phyloP scores from a whole-genome alignment of 495 filamentous ascomycete species.

The Penicillium arizonense region DNA sequence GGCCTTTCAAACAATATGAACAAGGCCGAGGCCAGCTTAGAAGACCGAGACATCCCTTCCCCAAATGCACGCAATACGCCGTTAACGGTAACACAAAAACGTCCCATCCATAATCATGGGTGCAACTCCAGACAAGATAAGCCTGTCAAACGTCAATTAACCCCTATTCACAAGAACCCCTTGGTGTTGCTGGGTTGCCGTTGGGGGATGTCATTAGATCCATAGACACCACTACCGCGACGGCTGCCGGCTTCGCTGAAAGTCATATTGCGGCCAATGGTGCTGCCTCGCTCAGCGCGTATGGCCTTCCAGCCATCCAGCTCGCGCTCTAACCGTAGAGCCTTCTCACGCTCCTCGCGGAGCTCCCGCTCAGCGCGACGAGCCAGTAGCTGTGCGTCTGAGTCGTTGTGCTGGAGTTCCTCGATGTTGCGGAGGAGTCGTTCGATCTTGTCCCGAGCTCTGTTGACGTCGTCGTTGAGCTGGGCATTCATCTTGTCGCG shows the following conservation, averaged over 20 bases:
- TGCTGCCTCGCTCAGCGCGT: conserved; percentile 57
- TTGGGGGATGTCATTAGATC: conserved; percentile 38
- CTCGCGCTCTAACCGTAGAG: conserved; percentile 79
- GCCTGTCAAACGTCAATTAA: conserved; percentile 17
- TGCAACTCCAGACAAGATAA: conserved; percentile 16
- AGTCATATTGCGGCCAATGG: conserved; percentile 28
- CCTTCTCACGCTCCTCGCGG: conserved; percentile 84
- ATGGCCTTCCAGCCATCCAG: conserved; percentile 81
- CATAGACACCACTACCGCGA: conserved; percentile 38
- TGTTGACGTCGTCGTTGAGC: conserved; percentile 75
- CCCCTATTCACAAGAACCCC: conserved; percentile 42
- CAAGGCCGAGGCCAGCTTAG: conserved; percentile 13
- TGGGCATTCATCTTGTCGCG: conserved; percentile 80
- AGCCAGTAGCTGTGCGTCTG: conserved; percentile 71
- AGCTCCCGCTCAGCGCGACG: conserved; percentile 87
- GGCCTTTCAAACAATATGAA: conserved; percentile 19
- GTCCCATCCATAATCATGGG: conserved; percentile 8
- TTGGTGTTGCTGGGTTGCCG: conserved; percentile 50
- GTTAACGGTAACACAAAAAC: conserved; percentile 1
- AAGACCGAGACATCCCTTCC: conserved; percentile 13
- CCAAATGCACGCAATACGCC: conserved; percentile 23
- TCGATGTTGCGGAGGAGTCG: conserved; percentile 88
- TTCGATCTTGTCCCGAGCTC: conserved; percentile 84
- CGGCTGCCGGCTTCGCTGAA: conserved; percentile 44
- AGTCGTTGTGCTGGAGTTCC: conserved; percentile 85